phyloP scores from a whole-genome alignment of 2,329 filamentous ascomycete genomes.

The Penicillium sp. region DNA sequence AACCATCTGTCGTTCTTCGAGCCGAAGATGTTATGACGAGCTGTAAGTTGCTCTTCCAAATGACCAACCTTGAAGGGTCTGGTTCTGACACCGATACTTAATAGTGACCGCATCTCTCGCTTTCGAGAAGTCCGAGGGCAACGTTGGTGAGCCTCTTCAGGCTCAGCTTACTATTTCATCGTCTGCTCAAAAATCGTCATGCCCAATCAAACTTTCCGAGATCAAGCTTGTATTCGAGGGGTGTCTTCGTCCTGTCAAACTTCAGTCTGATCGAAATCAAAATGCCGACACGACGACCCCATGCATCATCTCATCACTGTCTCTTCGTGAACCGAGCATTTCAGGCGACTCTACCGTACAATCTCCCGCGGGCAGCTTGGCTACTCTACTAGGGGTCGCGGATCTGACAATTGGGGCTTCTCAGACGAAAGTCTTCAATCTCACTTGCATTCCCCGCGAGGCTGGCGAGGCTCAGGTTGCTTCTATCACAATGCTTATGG shows the following conservation, averaged over 20 bases:
- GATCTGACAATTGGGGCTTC: slow-evolving; percentile 66
- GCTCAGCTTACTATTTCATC: slow-evolving; percentile 56
- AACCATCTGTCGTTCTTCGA: slow-evolving; percentile 48
- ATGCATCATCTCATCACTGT: slow-evolving; percentile 32
- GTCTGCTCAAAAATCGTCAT: slow-evolving; percentile 44
- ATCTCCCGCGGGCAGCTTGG: slow-evolving; percentile 35
- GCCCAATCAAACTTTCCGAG: slow-evolving; percentile 49
- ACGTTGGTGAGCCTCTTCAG: slow-evolving; percentile 58
- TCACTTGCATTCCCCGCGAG: slow-evolving; percentile 73
- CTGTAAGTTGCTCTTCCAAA: slow-evolving; percentile 31
- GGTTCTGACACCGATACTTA: slow-evolving; percentile 15
- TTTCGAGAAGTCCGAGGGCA: slow-evolving; percentile 54
- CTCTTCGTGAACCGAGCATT: slow-evolving; percentile 35
- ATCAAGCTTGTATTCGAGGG: slow-evolving; percentile 55
- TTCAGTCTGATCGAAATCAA: slow-evolving; percentile 36
- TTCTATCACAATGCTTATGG: slow-evolving; percentile 62
- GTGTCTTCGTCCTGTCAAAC: slow-evolving; percentile 43
- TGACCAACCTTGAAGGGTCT: background rate
- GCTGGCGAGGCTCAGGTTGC: slow-evolving; percentile 70
- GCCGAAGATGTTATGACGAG: slow-evolving; percentile 51
- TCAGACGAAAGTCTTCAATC: slow-evolving; percentile 66
- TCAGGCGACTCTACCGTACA: slow-evolving; percentile 30
- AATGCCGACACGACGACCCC: slow-evolving; percentile 20
- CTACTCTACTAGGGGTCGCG: slow-evolving; percentile 54
- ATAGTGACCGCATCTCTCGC: slow-evolving; percentile 52